Evolutionary conservation across 495 filamentous ascomycete species (phyloP).

Genomic region (Podospora australis): DNA sequence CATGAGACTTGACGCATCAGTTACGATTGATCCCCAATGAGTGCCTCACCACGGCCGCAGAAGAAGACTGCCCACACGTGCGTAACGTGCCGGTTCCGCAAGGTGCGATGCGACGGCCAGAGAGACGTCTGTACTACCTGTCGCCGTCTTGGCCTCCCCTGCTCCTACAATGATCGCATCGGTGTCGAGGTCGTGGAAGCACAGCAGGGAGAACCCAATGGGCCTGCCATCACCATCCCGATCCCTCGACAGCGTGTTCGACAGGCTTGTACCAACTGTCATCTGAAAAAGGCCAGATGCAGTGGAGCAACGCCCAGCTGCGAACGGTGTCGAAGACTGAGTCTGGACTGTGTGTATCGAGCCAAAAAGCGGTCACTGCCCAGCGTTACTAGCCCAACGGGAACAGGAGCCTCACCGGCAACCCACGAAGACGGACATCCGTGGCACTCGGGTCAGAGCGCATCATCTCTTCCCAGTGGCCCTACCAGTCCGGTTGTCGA

Average conservation of each 20-base stretch:
- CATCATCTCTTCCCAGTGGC: slow-evolving; percentile 14
- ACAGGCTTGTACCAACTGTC: slow-evolving; percentile 43
- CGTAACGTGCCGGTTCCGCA: slow-evolving; percentile 42
- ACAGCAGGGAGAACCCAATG: too few species aligned
- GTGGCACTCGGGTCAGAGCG: slow-evolving; percentile 4
- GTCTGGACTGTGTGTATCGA: slow-evolving; percentile 44
- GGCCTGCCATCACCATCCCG: slow-evolving; percentile 23
- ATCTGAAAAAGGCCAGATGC: slow-evolving; percentile 43
- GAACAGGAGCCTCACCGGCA: not conserved
- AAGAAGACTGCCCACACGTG: slow-evolving; percentile 32
- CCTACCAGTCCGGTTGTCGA: slow-evolving; percentile 17
- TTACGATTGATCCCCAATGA: too few species aligned
- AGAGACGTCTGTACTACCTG: slow-evolving; percentile 42
- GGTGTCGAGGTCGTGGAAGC: slow-evolving; percentile 24
- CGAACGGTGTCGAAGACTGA: slow-evolving; percentile 39
- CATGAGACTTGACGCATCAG: too few species aligned
- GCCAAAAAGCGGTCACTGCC: slow-evolving; percentile 37
- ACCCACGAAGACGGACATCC: slow-evolving; percentile 8
- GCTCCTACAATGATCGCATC: slow-evolving; percentile 39
- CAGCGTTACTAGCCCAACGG: not conserved
- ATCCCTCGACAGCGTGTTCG: slow-evolving; percentile 43
- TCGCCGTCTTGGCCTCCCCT: slow-evolving; percentile 43
- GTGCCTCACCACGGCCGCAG: slow-evolving; percentile 22
- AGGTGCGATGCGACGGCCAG: slow-evolving; percentile 45
- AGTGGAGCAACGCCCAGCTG: slow-evolving; percentile 42